Conservation (phyloP, 257 asterid genomes). For the Fraxinus quadrangulata region DNA sequence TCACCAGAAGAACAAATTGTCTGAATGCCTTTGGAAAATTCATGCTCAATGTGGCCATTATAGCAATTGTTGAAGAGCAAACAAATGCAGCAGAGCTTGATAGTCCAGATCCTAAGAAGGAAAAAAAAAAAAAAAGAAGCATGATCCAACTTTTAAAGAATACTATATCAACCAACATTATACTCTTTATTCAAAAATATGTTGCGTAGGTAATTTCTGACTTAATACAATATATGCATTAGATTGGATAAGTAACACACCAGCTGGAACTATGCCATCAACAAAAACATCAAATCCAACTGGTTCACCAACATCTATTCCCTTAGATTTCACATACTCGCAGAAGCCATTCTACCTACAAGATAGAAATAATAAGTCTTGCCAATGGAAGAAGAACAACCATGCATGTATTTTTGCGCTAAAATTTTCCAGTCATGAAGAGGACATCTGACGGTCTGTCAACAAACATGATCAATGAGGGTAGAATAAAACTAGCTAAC, state of each 20-base stretch:
- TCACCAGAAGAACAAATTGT: neutral
- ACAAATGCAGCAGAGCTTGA: slow-evolving; percentile 63
- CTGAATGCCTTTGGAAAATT: slow-evolving; percentile 36
- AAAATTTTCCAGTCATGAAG: neutral
- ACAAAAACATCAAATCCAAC: slow-evolving; percentile 18
- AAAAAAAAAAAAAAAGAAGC: neutral
- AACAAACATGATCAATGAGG: neutral
- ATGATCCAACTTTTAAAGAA: neutral
- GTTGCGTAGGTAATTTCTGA: neutral
- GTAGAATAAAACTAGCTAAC: neutral
- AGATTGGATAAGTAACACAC: slow-evolving; percentile 5
- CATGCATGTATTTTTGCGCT: neutral
- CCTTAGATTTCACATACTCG: slow-evolving; percentile 46
- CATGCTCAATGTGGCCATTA: slow-evolving; percentile 53
- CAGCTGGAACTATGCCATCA: slow-evolving; percentile 25
- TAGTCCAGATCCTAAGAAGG: slow-evolving; percentile 47
- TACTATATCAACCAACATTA: neutral
- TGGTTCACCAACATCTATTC: slow-evolving; percentile 17
- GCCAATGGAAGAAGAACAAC: neutral
- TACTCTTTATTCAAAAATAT: neutral
- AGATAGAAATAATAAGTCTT: slow-evolving; percentile 10
- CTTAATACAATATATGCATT: neutral
- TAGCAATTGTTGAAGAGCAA: slow-evolving; percentile 53
- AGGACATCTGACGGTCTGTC: neutral
- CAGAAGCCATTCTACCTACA: slow-evolving; percentile 88